Base-by-base conservation (phyloP, 306 rosid genomes). In the Geum urbanum region DNA sequence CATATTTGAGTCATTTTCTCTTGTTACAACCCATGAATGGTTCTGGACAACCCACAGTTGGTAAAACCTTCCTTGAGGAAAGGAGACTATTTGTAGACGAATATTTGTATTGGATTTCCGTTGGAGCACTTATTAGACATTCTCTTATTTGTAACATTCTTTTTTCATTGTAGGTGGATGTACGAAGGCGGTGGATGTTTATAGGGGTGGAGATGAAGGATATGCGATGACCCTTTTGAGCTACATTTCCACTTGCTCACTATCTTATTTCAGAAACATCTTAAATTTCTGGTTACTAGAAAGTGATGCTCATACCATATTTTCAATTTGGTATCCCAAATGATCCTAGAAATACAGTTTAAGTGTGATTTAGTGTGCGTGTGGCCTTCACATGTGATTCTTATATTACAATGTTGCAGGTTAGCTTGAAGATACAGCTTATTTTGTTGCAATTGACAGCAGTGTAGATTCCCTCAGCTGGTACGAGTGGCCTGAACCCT, bases 381-480 rank as follows among this genome's bases (percentile, higher is more conserved):
- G 53, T 63, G 32, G 49, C 76, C 43, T 39, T 49, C 16, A 67
- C 45, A 45, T 73, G 72, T 66, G 55, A 67, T 73, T 77, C 64
- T 59, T 77, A 66, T 71, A 70, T 77, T 47, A 54, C 35, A 45
- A 62, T 70, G 54, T 77, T 85, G 73, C 75, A 92, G 98, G 97
- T 71, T 92, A 97, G 98, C 97, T 92, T 61, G 89, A 88, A 78
- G 98, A 92, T 84, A 94, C 97, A 58, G 98, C 98, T 55, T 92
- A 85, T 83, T 92, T 92, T 84, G 94, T 97, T 78, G 94, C 98
- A 54, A 92, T 92, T 80, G 98, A 92, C 22, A 75, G 82, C 79
- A 78, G 86, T 78, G 59, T 85, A 77, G 79, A 84, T 83, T 61
- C 82, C 70, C 37, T 88, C 79, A 90, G 86, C 72, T 92, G 97